phyloP scores from a whole-genome alignment of 192 early-diverging fungal genomes.

The Funneliformis geosporum region DNA sequence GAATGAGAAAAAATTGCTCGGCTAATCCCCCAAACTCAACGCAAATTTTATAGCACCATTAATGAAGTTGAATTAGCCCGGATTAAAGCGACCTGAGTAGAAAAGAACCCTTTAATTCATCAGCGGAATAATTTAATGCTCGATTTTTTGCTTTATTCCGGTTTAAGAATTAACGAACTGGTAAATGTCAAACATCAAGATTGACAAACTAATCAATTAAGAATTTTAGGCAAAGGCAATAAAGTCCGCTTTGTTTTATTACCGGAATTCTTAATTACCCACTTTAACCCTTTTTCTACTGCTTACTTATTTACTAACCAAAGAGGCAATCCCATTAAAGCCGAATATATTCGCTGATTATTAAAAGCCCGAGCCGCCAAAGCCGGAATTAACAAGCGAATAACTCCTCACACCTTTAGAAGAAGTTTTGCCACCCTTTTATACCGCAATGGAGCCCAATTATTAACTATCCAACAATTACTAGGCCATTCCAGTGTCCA shows the following conservation, averaged over 20 bases:
- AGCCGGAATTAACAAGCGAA: conserved; percentile 1
- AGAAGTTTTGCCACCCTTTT: conserved; percentile 1
- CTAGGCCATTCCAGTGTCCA: not conserved
- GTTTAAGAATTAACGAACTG: conserved; percentile 15
- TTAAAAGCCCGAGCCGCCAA: not conserved
- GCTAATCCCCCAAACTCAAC: not conserved
- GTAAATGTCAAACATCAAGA: conserved; percentile 4
- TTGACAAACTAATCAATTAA: not conserved
- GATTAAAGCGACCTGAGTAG: not conserved
- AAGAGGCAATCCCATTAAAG: not conserved
- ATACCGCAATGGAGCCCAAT: not conserved
- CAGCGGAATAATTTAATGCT: conserved; percentile 18
- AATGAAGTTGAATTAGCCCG: not conserved
- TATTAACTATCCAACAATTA: conserved; percentile 21
- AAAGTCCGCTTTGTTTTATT: not conserved
- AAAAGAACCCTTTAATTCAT: not conserved
- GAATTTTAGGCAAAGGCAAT: conserved; percentile 8
- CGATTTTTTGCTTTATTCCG: conserved; percentile 14
- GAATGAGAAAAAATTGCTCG: not conserved
- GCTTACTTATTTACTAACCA: conserved; percentile 19
- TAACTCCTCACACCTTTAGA: conserved; percentile 17
- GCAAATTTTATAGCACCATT: not conserved
- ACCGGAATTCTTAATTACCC: not conserved
- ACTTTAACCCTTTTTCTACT: conserved; percentile 10
- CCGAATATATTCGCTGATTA: not conserved